phyloP scores from a whole-genome alignment of 805 yeast species.

The Yamadazyma sp. region DNA sequence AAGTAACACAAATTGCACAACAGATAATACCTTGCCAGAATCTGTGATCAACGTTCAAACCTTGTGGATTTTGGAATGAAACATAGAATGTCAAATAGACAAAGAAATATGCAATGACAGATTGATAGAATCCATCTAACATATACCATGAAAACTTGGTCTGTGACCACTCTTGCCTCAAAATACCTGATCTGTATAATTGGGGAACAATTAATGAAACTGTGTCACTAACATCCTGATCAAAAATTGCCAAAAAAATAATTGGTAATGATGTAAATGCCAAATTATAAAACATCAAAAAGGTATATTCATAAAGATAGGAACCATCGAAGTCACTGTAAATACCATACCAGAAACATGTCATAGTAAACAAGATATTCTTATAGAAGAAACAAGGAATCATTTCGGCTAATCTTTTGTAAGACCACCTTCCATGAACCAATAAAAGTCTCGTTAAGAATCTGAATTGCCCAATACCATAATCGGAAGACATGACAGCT shows the following conservation, averaged over 20 bases:
- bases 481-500: conserved; percentile 84
- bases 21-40: conserved; percentile 69
- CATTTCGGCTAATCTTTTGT: conserved; percentile 71
- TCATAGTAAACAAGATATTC: conserved; percentile 68
- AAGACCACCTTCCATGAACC: conserved; percentile 86
- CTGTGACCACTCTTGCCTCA: conserved; percentile 61
- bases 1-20: conserved; percentile 56
- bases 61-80: conserved; percentile 46
- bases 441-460: conserved; percentile 60
- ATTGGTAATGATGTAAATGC: conserved; percentile 81
- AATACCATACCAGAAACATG: conserved; percentile 76
- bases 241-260: conserved; percentile 66
- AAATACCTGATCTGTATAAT: conserved; percentile 64
- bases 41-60: conserved; percentile 59
- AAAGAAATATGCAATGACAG: conserved; percentile 65
- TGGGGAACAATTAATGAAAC: conserved; percentile 69
- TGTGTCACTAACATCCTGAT: conserved; percentile 70
- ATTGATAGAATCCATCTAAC: conserved; percentile 70
- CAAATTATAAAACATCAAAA: conserved; percentile 73
- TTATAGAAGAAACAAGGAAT: conserved; percentile 76
- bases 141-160: conserved; percentile 58
- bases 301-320: conserved; percentile 74
- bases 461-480: conserved; percentile 77
- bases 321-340: conserved; percentile 71
- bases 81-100: conserved; percentile 55